Evolutionary conservation across 192 early-diverging fungal species (phyloP), one percentile per base, ranked within the genome.

Genomic region (Coemansia sp.): DNA sequence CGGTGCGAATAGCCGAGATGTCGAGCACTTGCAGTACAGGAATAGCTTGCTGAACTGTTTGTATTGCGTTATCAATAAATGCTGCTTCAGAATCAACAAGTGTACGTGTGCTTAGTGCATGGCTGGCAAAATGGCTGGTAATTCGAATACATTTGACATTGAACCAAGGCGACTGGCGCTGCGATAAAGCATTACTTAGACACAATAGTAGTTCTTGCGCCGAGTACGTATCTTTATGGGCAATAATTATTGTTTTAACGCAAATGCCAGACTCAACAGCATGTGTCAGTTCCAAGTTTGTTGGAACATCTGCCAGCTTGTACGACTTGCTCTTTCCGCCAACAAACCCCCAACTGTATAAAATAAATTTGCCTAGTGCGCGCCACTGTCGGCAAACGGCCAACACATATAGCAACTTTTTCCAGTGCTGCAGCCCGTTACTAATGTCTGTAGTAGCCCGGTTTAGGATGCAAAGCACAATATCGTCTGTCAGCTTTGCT

Each of bases 141-240:
- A 45, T 45, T 45, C 41, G 41, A 45, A 45, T 45, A n/a, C 41
- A n/a, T n/a, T n/a, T 45, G 41, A 45, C n/a, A n/a, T n/a, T 45
- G 14, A n/a, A n/a, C 15, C 41, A 45, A 3, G 14, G 41, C 9
- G 41, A 15, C 15, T 45, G 41, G 41, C 41, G 41, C 15, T 14
- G 15, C 41, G 41, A 45, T 15, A 45, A 5, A 45, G 41, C 41
- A n/a, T 45, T 3, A 4, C 15, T 43, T 43, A 45, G 3, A 5
- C 41, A 12, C 14, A 45, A 15, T 45, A 45, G 41, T n/a, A 45
- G 41, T 12, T 45, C 41, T 4, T 45, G 41, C 5, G 41, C 41
- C 5, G 41, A 45, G 41, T 45, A n/a, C 41, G 15, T 45, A n/a
- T 12, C 41, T 45, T 3, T 45, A n/a, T 45, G 41, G 14, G 41